Percentiles rank a stretch among this genome's conserved stretches.
These are phyloP conservation scores for Colletotrichum siamense DNA, from an alignment of 2,329 filamentous ascomycete species.

Conservation along the genomic window DNA sequence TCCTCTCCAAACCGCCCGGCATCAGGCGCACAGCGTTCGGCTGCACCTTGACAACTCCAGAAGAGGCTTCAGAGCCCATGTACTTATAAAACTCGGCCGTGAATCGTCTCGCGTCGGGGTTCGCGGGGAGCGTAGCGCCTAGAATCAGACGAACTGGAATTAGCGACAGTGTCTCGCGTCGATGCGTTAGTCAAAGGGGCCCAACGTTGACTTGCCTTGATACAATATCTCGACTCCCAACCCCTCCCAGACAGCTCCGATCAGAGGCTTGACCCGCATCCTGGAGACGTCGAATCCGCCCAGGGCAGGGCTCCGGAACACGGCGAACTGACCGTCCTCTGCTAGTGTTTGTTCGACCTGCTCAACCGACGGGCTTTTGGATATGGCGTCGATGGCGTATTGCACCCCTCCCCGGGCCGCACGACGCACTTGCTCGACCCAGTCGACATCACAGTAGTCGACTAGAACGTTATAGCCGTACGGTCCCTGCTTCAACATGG, in stretches of 20 bases:
- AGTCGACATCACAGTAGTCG: constrained; percentile 39
- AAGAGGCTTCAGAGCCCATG: constrained; percentile 26
- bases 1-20: constrained; percentile 32
- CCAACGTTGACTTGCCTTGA: constrained; percentile 24
- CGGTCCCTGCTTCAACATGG: constrained; percentile 32
- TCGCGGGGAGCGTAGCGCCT: constrained; percentile 17
- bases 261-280: constrained; percentile 36
- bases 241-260: constrained; percentile 48
- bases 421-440: constrained; percentile 34
- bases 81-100: constrained; percentile 41
- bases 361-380: constrained; percentile 40
- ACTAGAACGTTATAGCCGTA: constrained; percentile 43
- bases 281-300: constrained; percentile 27
- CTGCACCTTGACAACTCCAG: constrained; percentile 18
- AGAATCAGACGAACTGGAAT: not conserved
- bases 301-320: constrained; percentile 27
- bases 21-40: constrained; percentile 36
- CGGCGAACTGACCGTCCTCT: constrained; percentile 27
- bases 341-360: constrained; percentile 31
- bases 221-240: constrained; percentile 45
- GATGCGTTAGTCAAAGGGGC: not conserved
- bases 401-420: constrained; percentile 34
- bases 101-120: constrained; percentile 29
- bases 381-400: constrained; percentile 44
- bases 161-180: not conserved